Evolutionary conservation across 2,329 filamentous ascomycete species (phyloP).

Genomic region (Colletotrichum brevisporum): DNA sequence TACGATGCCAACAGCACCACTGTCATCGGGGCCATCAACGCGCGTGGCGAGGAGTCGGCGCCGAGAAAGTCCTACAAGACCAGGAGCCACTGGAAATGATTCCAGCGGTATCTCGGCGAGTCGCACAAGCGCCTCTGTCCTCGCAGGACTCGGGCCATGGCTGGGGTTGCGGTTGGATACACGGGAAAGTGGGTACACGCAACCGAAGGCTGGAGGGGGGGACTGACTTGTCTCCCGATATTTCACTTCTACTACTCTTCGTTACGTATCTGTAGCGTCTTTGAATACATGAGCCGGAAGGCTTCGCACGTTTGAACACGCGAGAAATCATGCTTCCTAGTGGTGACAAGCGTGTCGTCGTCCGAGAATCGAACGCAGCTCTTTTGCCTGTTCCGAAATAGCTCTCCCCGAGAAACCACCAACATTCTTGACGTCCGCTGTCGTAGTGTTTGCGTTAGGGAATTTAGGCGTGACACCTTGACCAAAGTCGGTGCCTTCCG

Average conservation of each 20-base stretch:
- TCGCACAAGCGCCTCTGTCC: not conserved
- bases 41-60: not conserved
- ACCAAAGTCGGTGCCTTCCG: conserved; percentile 44
- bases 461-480: conserved; percentile 44
- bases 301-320: not conserved
- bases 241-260: too few species aligned
- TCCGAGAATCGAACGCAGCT: not conserved
- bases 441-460: conserved; percentile 38
- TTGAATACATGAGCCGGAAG: too few species aligned
- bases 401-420: not conserved
- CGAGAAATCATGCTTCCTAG: not conserved
- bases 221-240: too few species aligned
- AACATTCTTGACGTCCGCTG: conserved; percentile 1
- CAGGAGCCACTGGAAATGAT: conserved; percentile 20
- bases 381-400: not conserved
- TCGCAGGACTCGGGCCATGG: not conserved
- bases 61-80: conserved; percentile 1
- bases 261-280: too few species aligned
- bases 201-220: too few species aligned
- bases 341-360: not conserved
- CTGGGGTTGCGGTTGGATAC: too few species aligned
- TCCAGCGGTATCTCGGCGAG: not conserved
- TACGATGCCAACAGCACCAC: conserved; percentile 20
- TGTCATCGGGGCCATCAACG: conserved; percentile 5
- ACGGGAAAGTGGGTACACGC: too few species aligned